Evolutionary conservation across 176 grass and related monocot species (phyloP).

Genomic region (Triticum dicoccoides): DNA sequence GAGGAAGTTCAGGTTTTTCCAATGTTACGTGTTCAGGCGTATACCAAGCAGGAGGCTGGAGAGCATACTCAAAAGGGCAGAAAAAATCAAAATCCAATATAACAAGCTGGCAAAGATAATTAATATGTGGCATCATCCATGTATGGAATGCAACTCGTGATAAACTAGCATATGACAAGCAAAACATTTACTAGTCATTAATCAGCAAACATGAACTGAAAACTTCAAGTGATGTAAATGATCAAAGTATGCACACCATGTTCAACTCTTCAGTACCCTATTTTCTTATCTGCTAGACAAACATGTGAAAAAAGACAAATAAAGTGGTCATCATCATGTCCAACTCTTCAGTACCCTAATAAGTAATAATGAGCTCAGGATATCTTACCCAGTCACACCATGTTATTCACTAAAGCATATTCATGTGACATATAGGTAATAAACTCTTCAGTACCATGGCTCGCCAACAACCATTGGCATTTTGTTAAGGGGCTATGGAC

Average conservation of each 20-base stretch:
- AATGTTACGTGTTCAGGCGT: constrained; percentile 82
- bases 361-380: neutral
- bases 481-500: neutral
- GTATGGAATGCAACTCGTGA: neutral
- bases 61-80: constrained; percentile 85
- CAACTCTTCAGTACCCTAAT: neutral
- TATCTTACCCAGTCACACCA: neutral
- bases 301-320: constrained; percentile 4
- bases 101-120: neutral
- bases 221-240: neutral
- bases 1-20: constrained; percentile 85
- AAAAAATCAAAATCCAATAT: constrained; percentile 33
- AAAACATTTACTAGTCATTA: constrained; percentile 4
- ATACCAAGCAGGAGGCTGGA: constrained; percentile 90
- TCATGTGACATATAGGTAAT: neutral
- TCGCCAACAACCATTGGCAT: neutral
- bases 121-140: neutral
- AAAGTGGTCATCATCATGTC: neutral
- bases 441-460: neutral
- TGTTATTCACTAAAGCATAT: neutral
- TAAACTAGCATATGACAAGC: neutral
- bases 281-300: neutral
- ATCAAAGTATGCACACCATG: neutral
- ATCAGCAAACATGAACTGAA: neutral
- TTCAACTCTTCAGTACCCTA: too few species aligned